These are phyloP conservation scores for Globisporangium nodosum DNA, from an alignment of 352 stramenopile genomes.

Conservation along the genomic window DNA sequence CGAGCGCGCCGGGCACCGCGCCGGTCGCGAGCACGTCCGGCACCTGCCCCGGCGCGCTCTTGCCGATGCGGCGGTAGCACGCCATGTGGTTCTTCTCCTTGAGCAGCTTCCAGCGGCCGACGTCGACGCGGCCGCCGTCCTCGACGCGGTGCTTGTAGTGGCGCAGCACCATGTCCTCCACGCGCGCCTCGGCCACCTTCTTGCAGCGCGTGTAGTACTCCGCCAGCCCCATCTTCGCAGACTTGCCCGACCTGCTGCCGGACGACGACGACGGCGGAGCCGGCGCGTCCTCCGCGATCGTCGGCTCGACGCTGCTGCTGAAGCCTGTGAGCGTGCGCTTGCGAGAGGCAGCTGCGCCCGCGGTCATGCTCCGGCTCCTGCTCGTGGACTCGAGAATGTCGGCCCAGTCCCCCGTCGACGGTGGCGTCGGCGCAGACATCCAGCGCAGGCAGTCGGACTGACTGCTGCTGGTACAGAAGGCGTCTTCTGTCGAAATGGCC, in stretches of 20 bases:
- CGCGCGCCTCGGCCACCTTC: conserved; percentile 12
- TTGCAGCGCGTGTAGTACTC: conserved; percentile 12
- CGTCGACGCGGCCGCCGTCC: conserved; percentile 2
- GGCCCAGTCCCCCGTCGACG: neutral
- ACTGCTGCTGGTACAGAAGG: neutral
- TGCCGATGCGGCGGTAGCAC: conserved; percentile 12
- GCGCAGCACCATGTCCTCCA: conserved; percentile 17
- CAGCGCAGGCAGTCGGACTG: neutral
- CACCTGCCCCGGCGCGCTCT: conserved; percentile 3
- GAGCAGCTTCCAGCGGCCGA: conserved; percentile 13
- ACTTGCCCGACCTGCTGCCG: neutral
- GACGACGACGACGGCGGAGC: neutral
- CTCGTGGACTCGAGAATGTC: conserved; percentile 4
- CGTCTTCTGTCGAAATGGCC: neutral
- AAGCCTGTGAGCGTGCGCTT: conserved; percentile 16
- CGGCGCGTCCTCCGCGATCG: neutral
- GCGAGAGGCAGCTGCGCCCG: neutral
- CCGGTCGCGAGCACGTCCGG: conserved; percentile 13
- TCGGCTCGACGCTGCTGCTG: conserved; percentile 3
- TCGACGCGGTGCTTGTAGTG: conserved; percentile 10
- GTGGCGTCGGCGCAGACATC: neutral
- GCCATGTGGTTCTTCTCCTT: conserved; percentile 16
- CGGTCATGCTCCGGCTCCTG: conserved; percentile 5
- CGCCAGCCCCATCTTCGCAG: neutral
- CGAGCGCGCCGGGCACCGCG: conserved; percentile 5